Evolutionary conservation across 2,329 filamentous ascomycete genomes (phyloP).

Genomic region (Chrysoporthe deuterocubensis): DNA sequence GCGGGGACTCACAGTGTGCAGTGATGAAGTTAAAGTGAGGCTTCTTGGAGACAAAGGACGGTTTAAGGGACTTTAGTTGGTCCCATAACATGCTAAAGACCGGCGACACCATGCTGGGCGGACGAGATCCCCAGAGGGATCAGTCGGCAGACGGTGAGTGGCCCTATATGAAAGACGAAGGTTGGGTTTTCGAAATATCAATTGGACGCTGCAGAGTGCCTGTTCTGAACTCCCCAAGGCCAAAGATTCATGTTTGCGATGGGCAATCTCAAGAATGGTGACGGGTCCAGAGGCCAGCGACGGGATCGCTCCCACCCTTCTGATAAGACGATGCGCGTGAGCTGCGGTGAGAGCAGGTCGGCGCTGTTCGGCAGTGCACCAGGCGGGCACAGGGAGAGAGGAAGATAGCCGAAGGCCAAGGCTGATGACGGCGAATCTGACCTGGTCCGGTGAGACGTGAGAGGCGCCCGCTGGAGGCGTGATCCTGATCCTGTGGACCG

Average conservation of each 20-base stretch:
- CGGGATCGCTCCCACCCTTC: neutral
- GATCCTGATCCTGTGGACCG: neutral
- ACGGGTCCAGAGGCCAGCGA: neutral
- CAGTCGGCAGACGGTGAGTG: neutral
- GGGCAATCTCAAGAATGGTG: neutral
- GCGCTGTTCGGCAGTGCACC: neutral
- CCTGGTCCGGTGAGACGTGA: neutral
- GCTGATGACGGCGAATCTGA: neutral
- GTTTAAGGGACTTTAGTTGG: constrained; percentile 55
- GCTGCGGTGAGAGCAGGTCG: neutral
- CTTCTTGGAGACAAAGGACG: constrained; percentile 61
- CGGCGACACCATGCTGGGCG: constrained; percentile 26
- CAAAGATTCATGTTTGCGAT: constrained; percentile 22
- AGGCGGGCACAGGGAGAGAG: neutral
- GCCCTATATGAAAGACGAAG: neutral
- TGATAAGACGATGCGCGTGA: neutral
- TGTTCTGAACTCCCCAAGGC: constrained; percentile 14
- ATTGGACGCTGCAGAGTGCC: constrained; percentile 16
- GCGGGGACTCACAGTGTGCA: constrained; percentile 67
- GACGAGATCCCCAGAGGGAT: neutral
- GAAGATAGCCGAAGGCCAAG: neutral
- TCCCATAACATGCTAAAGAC: constrained; percentile 39
- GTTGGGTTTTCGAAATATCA: constrained; percentile 6
- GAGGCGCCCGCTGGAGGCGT: neutral
- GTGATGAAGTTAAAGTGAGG: constrained; percentile 83